Conservation (phyloP, 129 eudicot species). For the Helichrysum umbraculigerum region DNA sequence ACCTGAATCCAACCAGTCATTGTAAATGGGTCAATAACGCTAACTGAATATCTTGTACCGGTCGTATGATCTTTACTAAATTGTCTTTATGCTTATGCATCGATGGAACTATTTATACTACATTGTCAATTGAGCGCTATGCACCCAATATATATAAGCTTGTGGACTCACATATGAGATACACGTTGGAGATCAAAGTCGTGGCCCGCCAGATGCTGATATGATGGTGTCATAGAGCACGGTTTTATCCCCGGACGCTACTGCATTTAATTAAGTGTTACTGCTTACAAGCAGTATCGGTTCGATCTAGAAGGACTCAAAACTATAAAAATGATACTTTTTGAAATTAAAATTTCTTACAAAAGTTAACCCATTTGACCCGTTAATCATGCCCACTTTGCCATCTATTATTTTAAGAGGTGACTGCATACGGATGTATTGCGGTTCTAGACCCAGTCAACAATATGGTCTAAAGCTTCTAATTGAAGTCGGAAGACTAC, state of each 20-base stretch:
- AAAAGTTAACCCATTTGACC: no score
- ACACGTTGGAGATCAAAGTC: conserved; percentile 82
- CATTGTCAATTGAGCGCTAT: conserved; percentile 86
- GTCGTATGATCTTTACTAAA: neutral
- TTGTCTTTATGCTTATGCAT: conserved; percentile 39
- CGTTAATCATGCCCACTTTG: no score
- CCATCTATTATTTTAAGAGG: no score
- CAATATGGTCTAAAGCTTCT: conserved; percentile 72
- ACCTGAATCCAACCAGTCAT: no score
- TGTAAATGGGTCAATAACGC: no score
- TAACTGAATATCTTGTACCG: no score
- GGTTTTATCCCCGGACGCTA: conserved; percentile 93
- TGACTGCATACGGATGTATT: conserved; percentile 57
- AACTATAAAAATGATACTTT: neutral
- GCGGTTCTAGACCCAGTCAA: conserved; percentile 82
- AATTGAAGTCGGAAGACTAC: conserved; percentile 79
- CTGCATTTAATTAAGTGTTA: conserved; percentile 80
- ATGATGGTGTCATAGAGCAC: conserved; percentile 79
- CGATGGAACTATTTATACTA: conserved; percentile 81
- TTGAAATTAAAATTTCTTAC: neutral
- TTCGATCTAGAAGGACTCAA: conserved; percentile 77
- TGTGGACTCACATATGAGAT: conserved; percentile 90
- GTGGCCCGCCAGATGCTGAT: conserved; percentile 78
- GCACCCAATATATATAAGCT: conserved; percentile 94
- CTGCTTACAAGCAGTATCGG: conserved; percentile 82